Conservation (phyloP, 176 grass and related monocot species). For the Bolboschoenus planiculmis region DNA sequence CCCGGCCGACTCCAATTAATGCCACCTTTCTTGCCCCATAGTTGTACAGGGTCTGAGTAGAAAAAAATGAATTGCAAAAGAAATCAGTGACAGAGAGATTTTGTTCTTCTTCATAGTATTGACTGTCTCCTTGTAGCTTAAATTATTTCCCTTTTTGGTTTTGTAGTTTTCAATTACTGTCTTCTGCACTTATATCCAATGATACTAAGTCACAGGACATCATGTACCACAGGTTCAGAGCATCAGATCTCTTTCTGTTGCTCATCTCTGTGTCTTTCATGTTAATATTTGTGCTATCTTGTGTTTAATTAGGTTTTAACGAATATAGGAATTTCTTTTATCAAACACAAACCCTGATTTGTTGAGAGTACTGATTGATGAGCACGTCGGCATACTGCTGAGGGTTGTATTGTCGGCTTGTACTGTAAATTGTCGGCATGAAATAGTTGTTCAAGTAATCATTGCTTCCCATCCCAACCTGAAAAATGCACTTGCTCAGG, state of each 20-base stretch:
- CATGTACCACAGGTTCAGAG: not conserved
- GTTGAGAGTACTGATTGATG: constrained; percentile 47
- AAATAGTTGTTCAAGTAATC: constrained; percentile 99
- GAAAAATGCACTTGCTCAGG: constrained; percentile 89
- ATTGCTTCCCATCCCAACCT: constrained; percentile 86
- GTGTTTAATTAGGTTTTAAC: not conserved
- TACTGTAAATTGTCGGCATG: constrained; percentile 64
- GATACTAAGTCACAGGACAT: not conserved
- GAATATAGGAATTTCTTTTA: not conserved
- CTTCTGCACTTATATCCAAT: not conserved
- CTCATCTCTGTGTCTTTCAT: not conserved
- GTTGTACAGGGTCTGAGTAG: constrained; percentile 50
- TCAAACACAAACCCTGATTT: constrained; percentile 34
- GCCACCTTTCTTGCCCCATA: constrained; percentile 83
- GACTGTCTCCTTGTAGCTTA: not conserved
- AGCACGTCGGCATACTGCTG: constrained; percentile 70
- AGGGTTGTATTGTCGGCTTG: constrained; percentile 60
- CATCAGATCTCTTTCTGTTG: not conserved
- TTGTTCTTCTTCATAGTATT: not conserved
- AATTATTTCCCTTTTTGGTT: not conserved
- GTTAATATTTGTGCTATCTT: not conserved
- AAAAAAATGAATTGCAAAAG: not conserved
- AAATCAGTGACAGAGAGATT: not conserved
- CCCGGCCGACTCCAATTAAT: constrained; percentile 70
- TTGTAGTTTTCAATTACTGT: not conserved